Evolutionary conservation across 805 yeast genomes (phyloP), one percentile per base, ranked within the genome.

Genomic region (Starmerella floricola): DNA sequence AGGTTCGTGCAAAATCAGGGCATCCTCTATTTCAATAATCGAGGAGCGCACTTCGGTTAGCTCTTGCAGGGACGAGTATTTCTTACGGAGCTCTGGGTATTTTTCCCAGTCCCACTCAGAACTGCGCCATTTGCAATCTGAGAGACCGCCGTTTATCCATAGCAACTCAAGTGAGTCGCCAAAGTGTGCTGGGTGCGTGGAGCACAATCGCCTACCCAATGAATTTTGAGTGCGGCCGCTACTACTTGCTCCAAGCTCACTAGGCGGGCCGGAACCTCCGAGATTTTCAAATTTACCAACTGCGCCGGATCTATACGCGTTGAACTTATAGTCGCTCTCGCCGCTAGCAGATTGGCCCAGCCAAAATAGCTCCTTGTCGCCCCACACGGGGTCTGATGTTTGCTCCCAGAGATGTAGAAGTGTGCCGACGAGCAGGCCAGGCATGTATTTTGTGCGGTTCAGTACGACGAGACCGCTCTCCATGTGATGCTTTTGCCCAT

Each of bases 341-440:
- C 44, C 47, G 8, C 44, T 38, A 8, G 35, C 24, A 3, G 17
- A 19, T 27, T 44, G 47, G n/a, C 40, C 43, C 5, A 44, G 8
- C 47, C 43, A 38, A 21, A 44, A 31, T 15, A 44, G 36, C 35
- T 44, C 47, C n/a, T 44, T 44, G 30, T 41, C 34, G 2, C 47
- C 47, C 37, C 35, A 30, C 12, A 34, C 12, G 8, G 41, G 37
- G 12, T 15, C 31, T 3, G 29, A 20, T 8, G 41, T 39, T 12
- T 15, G 19, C 16, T 24, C n/a, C 35, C 38, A 27, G 2, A 39
- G 6, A 3, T 39, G 47, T 21, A 44, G 6, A n/a, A 31, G 16
- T 2, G 42, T 8, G 15, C 35, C 38, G 1, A 38, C 19, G 5
- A 44, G 26, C 8, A 39, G 20, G 2, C 47, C 47, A 2, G 39